A percentile compares a stretch with the other conserved stretches of the same genome.
These are phyloP conservation scores for Chrysoporthe austroafricana DNA, from an alignment of 2,329 filamentous ascomycete genomes.

Conservation along the genomic window DNA sequence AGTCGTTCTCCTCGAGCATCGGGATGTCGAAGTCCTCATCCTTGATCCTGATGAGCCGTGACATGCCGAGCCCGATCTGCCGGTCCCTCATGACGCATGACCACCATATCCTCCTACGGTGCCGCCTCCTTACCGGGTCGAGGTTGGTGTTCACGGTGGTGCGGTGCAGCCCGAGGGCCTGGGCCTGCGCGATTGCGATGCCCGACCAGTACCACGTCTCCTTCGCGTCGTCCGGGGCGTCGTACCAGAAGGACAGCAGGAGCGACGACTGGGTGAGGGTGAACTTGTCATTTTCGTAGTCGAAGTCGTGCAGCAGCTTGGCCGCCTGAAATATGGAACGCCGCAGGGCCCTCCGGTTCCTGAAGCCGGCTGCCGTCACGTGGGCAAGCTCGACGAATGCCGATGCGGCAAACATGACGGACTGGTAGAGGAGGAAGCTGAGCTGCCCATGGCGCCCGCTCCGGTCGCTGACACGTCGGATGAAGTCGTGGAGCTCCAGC, in stretches of 20 bases:
- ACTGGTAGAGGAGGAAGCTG: slow-evolving; percentile 88
- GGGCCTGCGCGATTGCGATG: slow-evolving; percentile 87
- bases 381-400: slow-evolving; percentile 84
- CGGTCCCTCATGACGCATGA: slow-evolving; percentile 95
- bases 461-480: slow-evolving; percentile 62
- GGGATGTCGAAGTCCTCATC: slow-evolving; percentile 92
- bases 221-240: slow-evolving; percentile 94
- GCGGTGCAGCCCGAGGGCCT: slow-evolving; percentile 91
- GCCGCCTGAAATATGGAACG: slow-evolving; percentile 89
- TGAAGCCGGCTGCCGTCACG: slow-evolving; percentile 76
- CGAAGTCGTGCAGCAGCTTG: slow-evolving; percentile 90
- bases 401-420: slow-evolving; percentile 91
- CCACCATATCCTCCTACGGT: slow-evolving; percentile 99
- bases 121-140: slow-evolving; percentile 71
- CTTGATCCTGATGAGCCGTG: slow-evolving; percentile 88
- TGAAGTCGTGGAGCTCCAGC: slow-evolving; percentile 68
- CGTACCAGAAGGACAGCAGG: slow-evolving; percentile 97
- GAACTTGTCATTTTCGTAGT: slow-evolving; percentile 90
- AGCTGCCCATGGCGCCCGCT: slow-evolving; percentile 73
- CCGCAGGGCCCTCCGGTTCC: slow-evolving; percentile 77
- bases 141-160: slow-evolving; percentile 76
- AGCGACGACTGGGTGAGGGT: slow-evolving; percentile 86
- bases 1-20: slow-evolving; percentile 83
- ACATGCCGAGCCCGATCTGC: slow-evolving; percentile 90
- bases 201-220: slow-evolving; percentile 99